Evolutionary conservation across 805 yeast species (phyloP).

Genomic region (Sugiyamaella boreocaroliniensis): DNA sequence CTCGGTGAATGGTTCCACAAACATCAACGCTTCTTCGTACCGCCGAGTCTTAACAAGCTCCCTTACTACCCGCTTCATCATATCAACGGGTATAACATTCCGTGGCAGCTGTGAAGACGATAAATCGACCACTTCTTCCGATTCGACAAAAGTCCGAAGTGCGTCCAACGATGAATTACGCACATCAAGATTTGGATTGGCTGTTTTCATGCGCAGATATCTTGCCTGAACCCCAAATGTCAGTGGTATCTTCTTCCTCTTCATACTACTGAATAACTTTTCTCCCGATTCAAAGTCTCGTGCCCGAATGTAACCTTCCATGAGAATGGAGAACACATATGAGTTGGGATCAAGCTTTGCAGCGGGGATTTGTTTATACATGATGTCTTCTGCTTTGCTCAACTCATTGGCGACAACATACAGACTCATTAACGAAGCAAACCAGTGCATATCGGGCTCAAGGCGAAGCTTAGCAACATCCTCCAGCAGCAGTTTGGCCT

Average conservation of each 20-base stretch:
- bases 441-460: slow-evolving; percentile 28
- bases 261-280: slow-evolving; percentile 14
- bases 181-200: neutral
- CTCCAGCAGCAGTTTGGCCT: slow-evolving; percentile 20
- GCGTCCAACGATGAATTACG: slow-evolving; percentile 10
- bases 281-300: slow-evolving; percentile 14
- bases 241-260: slow-evolving; percentile 14
- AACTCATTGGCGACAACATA: slow-evolving; percentile 25
- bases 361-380: neutral
- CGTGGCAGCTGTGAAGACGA: slow-evolving; percentile 23
- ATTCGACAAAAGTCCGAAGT: slow-evolving; percentile 11
- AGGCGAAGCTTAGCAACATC: slow-evolving; percentile 23
- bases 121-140: slow-evolving; percentile 23
- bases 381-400: slow-evolving; percentile 11
- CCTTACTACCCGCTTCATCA: slow-evolving; percentile 21
- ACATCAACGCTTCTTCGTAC: slow-evolving; percentile 15
- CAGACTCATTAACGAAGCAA: slow-evolving; percentile 28
- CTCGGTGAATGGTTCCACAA: slow-evolving; percentile 16
- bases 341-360: slow-evolving; percentile 10
- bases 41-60: slow-evolving; percentile 14
- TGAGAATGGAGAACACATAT: slow-evolving; percentile 24
- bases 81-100: slow-evolving; percentile 21
- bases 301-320: slow-evolving; percentile 15
- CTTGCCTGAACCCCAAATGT: slow-evolving; percentile 20
- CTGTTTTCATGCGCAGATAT: slow-evolving; percentile 17